phyloP scores from a whole-genome alignment of 257 asterid species.

The Linderniella brevidens region DNA sequence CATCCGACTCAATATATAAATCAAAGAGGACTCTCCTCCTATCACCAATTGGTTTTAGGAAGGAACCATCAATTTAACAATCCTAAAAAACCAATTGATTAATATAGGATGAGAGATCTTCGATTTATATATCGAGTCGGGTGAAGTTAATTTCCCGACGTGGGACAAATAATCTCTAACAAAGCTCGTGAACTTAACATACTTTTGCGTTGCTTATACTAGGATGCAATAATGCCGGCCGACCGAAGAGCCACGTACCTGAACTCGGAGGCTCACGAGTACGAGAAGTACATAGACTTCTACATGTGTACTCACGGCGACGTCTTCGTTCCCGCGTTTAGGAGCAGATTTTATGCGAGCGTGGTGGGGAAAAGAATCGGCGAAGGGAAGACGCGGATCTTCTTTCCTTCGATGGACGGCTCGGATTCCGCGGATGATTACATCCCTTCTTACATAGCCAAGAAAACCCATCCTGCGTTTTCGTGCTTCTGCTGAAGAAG shows the following conservation, averaged over 20 bases:
- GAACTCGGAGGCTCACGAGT: conserved; percentile 11
- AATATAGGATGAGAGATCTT: too few relatives aligned
- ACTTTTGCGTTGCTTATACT: background rate
- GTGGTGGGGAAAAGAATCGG: conserved; percentile 22
- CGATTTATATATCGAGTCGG: too few relatives aligned
- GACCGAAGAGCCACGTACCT: conserved; percentile 21
- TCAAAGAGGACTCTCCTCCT: too few relatives aligned
- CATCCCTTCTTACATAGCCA: conserved; percentile 3
- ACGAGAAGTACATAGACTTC: conserved; percentile 14
- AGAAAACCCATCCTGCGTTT: background rate
- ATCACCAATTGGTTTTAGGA: too few relatives aligned
- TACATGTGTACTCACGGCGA: conserved; percentile 4
- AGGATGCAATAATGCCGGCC: conserved; percentile 42
- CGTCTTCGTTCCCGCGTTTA: conserved; percentile 2
- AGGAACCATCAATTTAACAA: too few relatives aligned
- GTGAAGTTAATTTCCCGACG: too few relatives aligned
- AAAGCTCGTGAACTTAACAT: background rate
- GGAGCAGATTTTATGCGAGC: conserved; percentile 13
- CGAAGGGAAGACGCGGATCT: background rate
- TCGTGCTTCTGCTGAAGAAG: conserved; percentile 18
- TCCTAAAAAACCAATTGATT: too few relatives aligned
- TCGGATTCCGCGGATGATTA: conserved; percentile 5
- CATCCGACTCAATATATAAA: too few relatives aligned
- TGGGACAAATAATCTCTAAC: too few relatives aligned
- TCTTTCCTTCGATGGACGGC: conserved; percentile 19